Conservation (phyloP, 345 rosid genomes). For the Corchorus capsularis region DNA sequence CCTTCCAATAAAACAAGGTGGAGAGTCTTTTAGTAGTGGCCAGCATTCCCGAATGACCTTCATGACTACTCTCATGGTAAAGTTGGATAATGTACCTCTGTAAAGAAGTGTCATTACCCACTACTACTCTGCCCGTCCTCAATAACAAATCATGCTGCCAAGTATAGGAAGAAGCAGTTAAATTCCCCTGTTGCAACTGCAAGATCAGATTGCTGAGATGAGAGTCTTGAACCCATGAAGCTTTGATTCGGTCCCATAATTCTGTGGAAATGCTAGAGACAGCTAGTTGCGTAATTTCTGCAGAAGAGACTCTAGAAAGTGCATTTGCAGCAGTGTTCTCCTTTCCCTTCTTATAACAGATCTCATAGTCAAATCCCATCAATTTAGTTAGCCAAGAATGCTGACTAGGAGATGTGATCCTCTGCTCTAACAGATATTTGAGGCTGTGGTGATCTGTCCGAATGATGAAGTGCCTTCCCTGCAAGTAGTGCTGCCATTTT, state of each 20-base stretch:
- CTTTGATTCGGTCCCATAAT: neutral
- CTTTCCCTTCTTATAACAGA: neutral
- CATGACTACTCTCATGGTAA: neutral
- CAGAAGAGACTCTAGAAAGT: neutral
- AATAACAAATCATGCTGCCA: neutral
- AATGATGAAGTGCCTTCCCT: neutral
- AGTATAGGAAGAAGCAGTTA: neutral
- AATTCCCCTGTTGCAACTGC: neutral
- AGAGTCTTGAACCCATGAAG: neutral
- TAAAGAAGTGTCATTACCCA: neutral
- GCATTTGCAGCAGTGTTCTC: neutral
- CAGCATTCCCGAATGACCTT: neutral
- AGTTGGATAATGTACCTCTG: neutral
- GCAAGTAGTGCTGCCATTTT: neutral
- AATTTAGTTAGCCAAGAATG: neutral
- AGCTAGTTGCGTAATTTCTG: neutral
- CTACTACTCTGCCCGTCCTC: neutral
- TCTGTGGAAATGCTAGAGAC: neutral
- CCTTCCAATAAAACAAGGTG: neutral
- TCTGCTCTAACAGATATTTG: neutral
- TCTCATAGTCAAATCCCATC: neutral
- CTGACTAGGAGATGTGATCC: neutral
- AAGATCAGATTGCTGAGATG: fast-evolving
- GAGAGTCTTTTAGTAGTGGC: neutral
- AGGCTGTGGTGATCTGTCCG: neutral